Evolutionary conservation across 1,139 yeast genomes (phyloP).

Genomic region (Citeromyces hawaiiensis): DNA sequence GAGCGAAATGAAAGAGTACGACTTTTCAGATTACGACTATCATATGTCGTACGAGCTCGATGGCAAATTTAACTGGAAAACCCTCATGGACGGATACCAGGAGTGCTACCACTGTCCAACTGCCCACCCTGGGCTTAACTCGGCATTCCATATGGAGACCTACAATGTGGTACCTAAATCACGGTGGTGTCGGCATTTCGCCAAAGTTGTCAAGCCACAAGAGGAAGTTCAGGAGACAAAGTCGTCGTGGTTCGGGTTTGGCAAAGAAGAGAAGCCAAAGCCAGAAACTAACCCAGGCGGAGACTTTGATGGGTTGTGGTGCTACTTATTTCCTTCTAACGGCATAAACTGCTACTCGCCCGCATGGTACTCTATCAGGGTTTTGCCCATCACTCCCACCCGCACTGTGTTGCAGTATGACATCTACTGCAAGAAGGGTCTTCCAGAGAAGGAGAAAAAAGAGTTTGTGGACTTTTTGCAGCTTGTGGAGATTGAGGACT

Average conservation of each 20-base stretch:
- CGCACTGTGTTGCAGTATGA: constrained; percentile 47
- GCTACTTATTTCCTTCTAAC: constrained; percentile 42
- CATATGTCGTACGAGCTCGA: constrained; percentile 55
- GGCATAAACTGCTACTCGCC: constrained; percentile 54
- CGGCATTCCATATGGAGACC: constrained; percentile 51
- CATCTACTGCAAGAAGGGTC: constrained; percentile 46
- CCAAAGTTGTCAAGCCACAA: constrained; percentile 37
- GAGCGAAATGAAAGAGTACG: constrained; percentile 39
- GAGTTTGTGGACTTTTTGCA: constrained; percentile 53
- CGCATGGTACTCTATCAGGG: constrained; percentile 53
- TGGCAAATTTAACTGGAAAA: constrained; percentile 53
- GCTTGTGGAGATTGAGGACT: constrained; percentile 47
- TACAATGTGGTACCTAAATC: constrained; percentile 47
- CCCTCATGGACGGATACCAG: constrained; percentile 55
- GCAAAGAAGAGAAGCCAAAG: constrained; percentile 17
- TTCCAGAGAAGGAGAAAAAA: constrained; percentile 33
- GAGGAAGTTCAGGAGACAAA: constrained; percentile 26
- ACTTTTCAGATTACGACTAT: constrained; percentile 46
- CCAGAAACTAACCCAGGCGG: constrained; percentile 37
- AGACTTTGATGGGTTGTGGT: constrained; percentile 47
- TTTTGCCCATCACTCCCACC: constrained; percentile 36
- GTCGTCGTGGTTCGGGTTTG: constrained; percentile 38
- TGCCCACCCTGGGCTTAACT: constrained; percentile 45
- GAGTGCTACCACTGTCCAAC: constrained; percentile 59
- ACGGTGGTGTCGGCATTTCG: constrained; percentile 49